These are phyloP conservation scores for Xylaria palmicola DNA, from an alignment of 495 filamentous ascomycete genomes.

Conservation along the genomic window DNA sequence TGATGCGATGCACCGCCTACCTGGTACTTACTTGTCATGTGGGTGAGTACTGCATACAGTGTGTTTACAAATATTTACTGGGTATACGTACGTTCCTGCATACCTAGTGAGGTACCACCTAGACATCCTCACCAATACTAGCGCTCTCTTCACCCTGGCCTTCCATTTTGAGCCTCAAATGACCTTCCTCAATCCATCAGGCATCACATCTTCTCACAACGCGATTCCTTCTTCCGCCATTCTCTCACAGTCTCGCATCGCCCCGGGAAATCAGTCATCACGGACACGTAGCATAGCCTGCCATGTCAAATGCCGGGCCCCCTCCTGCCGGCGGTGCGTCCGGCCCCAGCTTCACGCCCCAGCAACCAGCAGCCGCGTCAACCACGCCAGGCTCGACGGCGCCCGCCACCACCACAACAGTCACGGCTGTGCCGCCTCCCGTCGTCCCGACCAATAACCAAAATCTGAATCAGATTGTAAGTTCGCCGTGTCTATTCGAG, in stretches of 20 bases:
- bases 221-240: not conserved
- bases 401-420: constrained; percentile 12
- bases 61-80: no score
- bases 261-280: not conserved
- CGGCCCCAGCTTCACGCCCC: constrained; percentile 21
- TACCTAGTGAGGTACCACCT: no score
- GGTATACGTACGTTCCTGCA: no score
- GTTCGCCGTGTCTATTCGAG: constrained; percentile 31
- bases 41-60: no score
- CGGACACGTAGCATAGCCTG: not conserved
- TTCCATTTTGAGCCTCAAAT: constrained; percentile 24
- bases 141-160: not conserved
- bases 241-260: not conserved
- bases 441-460: constrained; percentile 55
- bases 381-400: constrained; percentile 18
- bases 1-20: no score
- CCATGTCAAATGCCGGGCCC: constrained; percentile 25
- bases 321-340: constrained; percentile 24
- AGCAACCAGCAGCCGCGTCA: constrained; percentile 12
- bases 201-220: not conserved
- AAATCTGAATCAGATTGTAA: constrained; percentile 94
- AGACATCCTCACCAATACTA: not conserved
- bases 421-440: constrained; percentile 21
- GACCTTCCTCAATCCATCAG: not conserved
- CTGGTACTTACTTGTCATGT: no score